A percentile compares a stretch with the other conserved stretches of the same genome.
Evolutionary conservation across 148 eudicot species (phyloP).

Genomic region (Amaranthus palmeri): DNA sequence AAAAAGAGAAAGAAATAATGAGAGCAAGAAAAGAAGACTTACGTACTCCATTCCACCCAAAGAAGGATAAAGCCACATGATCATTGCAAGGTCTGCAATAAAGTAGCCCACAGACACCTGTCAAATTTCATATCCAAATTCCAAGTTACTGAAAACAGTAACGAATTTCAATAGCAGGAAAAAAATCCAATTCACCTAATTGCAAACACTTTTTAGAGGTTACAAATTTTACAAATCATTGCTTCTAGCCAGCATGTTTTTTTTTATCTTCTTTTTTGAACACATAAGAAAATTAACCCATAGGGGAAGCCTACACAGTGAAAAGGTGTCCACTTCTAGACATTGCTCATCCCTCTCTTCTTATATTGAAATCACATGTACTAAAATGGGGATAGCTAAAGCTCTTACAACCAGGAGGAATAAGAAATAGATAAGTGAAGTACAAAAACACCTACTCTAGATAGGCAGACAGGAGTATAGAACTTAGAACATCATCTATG

Average conservation of each 20-base stretch:
- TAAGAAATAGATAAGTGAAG: neutral
- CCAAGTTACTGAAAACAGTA: constrained; percentile 24
- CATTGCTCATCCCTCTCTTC: neutral
- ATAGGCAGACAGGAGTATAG: neutral
- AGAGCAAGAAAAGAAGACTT: constrained; percentile 37
- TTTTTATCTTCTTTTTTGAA: neutral
- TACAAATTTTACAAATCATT: neutral
- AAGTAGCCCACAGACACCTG: constrained; percentile 99
- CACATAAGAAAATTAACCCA: neutral
- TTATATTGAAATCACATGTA: neutral
- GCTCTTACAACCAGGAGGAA: neutral
- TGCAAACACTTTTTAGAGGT: neutral
- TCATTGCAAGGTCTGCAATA: constrained; percentile 86
- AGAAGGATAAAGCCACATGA: constrained; percentile 89
- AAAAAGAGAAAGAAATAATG: neutral
- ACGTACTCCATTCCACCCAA: constrained; percentile 97
- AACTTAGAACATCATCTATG: neutral
- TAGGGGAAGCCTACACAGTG: neutral
- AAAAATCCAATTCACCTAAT: neutral
- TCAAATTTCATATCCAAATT: constrained; percentile 32
- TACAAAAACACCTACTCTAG: neutral
- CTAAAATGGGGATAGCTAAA: neutral
- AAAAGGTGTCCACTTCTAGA: neutral
- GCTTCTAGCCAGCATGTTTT: neutral
- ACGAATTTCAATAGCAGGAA: neutral